Conservation (phyloP, 2,329 filamentous ascomycete species). For the Lecanicillium sp. region DNA sequence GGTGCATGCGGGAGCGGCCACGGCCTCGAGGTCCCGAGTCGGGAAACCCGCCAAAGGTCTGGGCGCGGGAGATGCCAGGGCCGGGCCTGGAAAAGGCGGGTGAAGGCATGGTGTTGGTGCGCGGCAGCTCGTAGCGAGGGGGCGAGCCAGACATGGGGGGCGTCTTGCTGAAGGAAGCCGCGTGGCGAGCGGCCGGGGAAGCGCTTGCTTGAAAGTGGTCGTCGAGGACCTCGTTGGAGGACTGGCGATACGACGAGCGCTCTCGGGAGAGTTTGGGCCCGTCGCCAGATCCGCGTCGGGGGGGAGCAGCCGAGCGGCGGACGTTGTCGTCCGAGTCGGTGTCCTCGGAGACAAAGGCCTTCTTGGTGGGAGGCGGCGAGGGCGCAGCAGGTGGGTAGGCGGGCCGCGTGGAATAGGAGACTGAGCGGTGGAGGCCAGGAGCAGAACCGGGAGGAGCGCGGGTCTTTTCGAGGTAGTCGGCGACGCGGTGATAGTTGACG, state of each 20-base stretch:
- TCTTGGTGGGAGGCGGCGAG: slow-evolving; percentile 29
- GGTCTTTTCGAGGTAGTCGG: slow-evolving; percentile 15
- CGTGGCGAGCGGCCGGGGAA: slow-evolving; percentile 27
- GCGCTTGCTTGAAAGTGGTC: slow-evolving; percentile 25
- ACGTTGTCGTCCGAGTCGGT: slow-evolving; percentile 23
- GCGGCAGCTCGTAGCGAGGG: slow-evolving; percentile 26
- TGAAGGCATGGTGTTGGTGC: slow-evolving; percentile 33
- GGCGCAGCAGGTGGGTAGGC: slow-evolving; percentile 28
- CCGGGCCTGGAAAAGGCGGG: slow-evolving; percentile 22
- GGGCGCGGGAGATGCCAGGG: slow-evolving; percentile 25
- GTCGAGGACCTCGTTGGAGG: slow-evolving; percentile 28
- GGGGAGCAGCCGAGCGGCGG: slow-evolving; percentile 28
- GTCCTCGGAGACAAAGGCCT: slow-evolving; percentile 24
- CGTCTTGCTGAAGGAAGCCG: slow-evolving; percentile 20
- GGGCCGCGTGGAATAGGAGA: slow-evolving; percentile 19
- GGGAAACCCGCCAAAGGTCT: slow-evolving; percentile 28
- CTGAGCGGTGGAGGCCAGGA: slow-evolving; percentile 18
- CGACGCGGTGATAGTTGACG: background rate
- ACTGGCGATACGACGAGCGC: slow-evolving; percentile 24
- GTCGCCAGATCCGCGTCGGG: slow-evolving; percentile 30
- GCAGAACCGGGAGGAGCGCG: slow-evolving; percentile 20
- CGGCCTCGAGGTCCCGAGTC: slow-evolving; percentile 29
- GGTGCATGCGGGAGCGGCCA: slow-evolving; percentile 30
- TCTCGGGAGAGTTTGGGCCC: slow-evolving; percentile 20
- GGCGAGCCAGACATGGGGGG: slow-evolving; percentile 26